A percentile compares a stretch with the other conserved stretches of the same genome.
phyloP scores from a whole-genome alignment of 495 filamentous ascomycete species.

The Penicillium malachiteum region DNA sequence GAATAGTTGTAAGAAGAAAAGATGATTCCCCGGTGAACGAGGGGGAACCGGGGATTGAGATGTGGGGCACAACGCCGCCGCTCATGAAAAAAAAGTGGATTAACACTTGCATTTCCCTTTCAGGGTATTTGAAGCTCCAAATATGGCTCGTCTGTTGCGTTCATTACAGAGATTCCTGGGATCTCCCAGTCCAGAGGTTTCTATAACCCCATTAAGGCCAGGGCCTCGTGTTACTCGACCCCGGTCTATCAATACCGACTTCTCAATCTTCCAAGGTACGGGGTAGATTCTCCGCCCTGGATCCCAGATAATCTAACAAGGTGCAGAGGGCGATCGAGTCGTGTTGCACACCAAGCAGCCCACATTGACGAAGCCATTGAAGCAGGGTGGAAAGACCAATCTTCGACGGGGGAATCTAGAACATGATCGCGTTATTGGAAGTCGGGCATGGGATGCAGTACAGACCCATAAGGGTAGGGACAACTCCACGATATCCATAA shows the following conservation, averaged over 20 bases:
- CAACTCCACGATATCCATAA: not conserved
- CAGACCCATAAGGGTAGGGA: constrained; percentile 46
- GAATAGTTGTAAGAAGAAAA: constrained; percentile 1
- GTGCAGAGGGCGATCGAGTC: constrained; percentile 58
- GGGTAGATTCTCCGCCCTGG: not conserved
- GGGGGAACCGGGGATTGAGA: constrained; percentile 15
- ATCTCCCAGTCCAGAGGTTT: constrained; percentile 8
- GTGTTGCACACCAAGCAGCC: constrained; percentile 53
- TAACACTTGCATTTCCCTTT: constrained; percentile 17
- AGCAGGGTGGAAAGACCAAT: constrained; percentile 40
- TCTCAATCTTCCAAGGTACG: constrained; percentile 41
- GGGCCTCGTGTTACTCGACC: constrained; percentile 7
- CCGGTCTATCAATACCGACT: constrained; percentile 41
- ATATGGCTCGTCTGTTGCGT: constrained; percentile 42
- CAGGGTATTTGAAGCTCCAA: constrained; percentile 13
- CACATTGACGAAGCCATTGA: constrained; percentile 52
- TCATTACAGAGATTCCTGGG: constrained; percentile 38
- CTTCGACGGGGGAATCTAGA: constrained; percentile 50
- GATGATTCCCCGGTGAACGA: constrained; percentile 10
- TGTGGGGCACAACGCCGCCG: constrained; percentile 16
- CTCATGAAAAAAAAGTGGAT: not conserved
- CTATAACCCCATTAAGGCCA: constrained; percentile 6
- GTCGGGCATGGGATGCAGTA: constrained; percentile 53
- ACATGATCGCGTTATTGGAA: constrained; percentile 66
- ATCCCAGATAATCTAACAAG: constrained; percentile 2